These are phyloP conservation scores for Staphylotrichum tortipilum DNA, from an alignment of 495 filamentous ascomycete species.

Conservation along the genomic window DNA sequence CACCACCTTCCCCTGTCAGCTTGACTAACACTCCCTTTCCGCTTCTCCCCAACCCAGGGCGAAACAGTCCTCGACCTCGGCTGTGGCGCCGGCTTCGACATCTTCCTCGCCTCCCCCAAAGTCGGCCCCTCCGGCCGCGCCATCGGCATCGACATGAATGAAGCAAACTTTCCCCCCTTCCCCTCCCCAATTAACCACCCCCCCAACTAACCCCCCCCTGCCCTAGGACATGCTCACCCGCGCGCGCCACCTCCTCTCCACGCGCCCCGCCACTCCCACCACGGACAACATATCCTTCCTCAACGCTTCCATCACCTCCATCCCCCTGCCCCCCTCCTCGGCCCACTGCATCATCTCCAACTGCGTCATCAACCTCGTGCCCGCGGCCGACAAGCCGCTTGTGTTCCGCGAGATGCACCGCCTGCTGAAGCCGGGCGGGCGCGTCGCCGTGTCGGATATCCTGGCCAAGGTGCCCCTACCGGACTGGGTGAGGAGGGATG, in stretches of 20 bases:
- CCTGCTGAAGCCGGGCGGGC: slow-evolving; percentile 51
- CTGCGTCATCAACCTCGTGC: slow-evolving; percentile 60
- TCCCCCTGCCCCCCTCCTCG: slow-evolving; percentile 34
- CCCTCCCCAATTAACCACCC: neutral
- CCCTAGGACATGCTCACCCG: slow-evolving; percentile 50
- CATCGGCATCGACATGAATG: slow-evolving; percentile 62
- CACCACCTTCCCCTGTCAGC: neutral
- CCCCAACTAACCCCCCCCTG: no score
- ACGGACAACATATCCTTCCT: slow-evolving; percentile 43
- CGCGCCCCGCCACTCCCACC: slow-evolving; percentile 13
- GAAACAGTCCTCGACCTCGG: slow-evolving; percentile 58
- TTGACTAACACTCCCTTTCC: slow-evolving; percentile 7
- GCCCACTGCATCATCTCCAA: slow-evolving; percentile 51
- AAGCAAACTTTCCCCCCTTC: slow-evolving; percentile 27
- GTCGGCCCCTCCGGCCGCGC: slow-evolving; percentile 47
- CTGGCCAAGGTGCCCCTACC: slow-evolving; percentile 47
- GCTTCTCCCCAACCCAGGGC: no score
- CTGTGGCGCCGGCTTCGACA: slow-evolving; percentile 55
- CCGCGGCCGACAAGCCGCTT: slow-evolving; percentile 43
- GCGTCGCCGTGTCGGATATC: slow-evolving; percentile 60
- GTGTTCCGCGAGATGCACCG: slow-evolving; percentile 56
- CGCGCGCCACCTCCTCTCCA: slow-evolving; percentile 39
- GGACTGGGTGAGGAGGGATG: slow-evolving; percentile 35
- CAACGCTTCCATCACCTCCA: slow-evolving; percentile 44
- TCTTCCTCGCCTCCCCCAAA: slow-evolving; percentile 50